Percentiles rank a stretch among this genome's conserved stretches.
phyloP scores from a whole-genome alignment of 2,329 filamentous ascomycete genomes.

The Fusarium ambrosium region DNA sequence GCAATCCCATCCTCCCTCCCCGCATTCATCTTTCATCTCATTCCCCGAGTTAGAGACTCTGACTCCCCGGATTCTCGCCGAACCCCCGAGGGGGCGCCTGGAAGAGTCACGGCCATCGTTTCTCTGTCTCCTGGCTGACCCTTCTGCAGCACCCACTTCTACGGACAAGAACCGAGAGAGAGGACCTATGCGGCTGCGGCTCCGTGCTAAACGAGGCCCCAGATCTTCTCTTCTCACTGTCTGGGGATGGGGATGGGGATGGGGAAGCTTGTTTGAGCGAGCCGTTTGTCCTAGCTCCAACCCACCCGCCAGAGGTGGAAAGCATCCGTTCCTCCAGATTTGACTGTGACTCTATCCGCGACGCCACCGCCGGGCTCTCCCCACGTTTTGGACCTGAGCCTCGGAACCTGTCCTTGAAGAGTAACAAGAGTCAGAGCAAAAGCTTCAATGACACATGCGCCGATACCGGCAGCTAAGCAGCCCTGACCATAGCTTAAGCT shows the following conservation, averaged over 20 bases:
- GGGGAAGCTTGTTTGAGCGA: constrained; percentile 16
- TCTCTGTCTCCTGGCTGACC: neutral
- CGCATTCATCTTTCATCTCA: constrained; percentile 3
- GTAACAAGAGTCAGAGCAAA: neutral
- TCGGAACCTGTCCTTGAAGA: constrained; percentile 13
- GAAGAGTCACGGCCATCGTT: neutral
- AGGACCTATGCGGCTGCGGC: constrained; percentile 27
- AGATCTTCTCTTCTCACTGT: neutral
- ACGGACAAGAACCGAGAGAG: constrained; percentile 44
- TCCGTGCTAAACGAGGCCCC: constrained; percentile 35
- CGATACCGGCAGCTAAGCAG: constrained; percentile 37
- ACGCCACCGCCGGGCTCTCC: constrained; percentile 18
- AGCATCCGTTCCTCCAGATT: constrained; percentile 42
- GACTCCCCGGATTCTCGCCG: constrained; percentile 24
- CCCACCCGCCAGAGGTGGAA: constrained; percentile 12
- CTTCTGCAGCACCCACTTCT: constrained; percentile 25
- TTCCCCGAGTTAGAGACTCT: neutral
- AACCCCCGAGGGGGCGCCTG: constrained; percentile 15
- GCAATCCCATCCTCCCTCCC: constrained; percentile 6
- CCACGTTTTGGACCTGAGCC: constrained; percentile 10
- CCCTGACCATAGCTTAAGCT: constrained; percentile 18
- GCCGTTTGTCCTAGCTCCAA: constrained; percentile 46
- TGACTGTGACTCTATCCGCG: constrained; percentile 22
- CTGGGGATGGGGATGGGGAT: constrained; percentile 12
- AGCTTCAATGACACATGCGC: constrained; percentile 7